These are phyloP conservation scores for Pythium apleroticum DNA, from an alignment of 352 stramenopile species.

Conservation along the genomic window DNA sequence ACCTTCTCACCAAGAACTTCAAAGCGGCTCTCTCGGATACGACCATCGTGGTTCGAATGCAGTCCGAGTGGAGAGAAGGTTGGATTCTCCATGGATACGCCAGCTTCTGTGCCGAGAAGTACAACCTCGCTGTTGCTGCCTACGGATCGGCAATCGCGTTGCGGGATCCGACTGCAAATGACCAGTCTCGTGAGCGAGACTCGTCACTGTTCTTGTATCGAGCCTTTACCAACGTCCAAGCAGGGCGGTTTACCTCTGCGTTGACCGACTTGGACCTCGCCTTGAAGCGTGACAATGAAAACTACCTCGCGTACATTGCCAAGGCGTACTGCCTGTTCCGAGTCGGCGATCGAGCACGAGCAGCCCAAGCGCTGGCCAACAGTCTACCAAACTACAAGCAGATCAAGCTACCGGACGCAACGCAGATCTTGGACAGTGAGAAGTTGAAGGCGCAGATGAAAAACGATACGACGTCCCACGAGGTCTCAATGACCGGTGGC, in stretches of 20 bases:
- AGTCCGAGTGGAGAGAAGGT: conserved; percentile 42
- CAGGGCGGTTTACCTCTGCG: conserved; percentile 19
- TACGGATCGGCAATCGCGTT: conserved; percentile 41
- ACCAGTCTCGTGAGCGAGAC: conserved; percentile 23
- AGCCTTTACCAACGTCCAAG: conserved; percentile 36
- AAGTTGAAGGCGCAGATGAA: conserved; percentile 25
- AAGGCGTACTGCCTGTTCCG: conserved; percentile 39
- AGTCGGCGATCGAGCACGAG: conserved; percentile 21
- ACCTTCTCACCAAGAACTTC: conserved; percentile 37
- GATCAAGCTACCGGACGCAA: conserved; percentile 28
- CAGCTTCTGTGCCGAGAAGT: conserved; percentile 36
- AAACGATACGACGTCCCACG: conserved; percentile 1
- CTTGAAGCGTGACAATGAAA: conserved; percentile 41
- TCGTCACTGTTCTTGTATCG: conserved; percentile 43
- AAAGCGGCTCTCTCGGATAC: conserved; percentile 32
- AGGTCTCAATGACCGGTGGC: background rate
- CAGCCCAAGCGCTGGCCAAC: conserved; percentile 32
- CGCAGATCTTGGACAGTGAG: conserved; percentile 32
- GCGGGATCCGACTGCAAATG: conserved; percentile 11
- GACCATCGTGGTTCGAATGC: conserved; percentile 26
- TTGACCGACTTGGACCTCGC: conserved; percentile 41
- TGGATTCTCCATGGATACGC: conserved; percentile 47
- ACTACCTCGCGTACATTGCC: conserved; percentile 42
- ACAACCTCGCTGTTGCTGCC: conserved; percentile 32
- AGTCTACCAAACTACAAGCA: conserved; percentile 38